Conservation (phyloP, 305 asterid genomes). For the Nicotiana rustica region DNA sequence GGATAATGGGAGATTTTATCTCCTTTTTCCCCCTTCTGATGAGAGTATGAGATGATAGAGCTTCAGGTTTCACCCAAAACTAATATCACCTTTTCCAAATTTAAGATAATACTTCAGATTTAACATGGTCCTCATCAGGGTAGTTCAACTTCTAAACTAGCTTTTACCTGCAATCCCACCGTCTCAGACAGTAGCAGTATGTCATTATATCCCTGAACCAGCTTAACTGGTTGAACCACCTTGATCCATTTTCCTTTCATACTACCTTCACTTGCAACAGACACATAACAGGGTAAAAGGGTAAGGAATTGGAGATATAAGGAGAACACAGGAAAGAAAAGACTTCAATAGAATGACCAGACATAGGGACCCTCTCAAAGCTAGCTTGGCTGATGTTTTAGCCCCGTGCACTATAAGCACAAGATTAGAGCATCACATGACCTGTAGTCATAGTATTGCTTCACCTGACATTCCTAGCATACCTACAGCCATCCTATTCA, state of each 20-base stretch:
- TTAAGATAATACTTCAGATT: slow-evolving; percentile 36
- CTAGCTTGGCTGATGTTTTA: slow-evolving; percentile 9
- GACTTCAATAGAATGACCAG: not conserved
- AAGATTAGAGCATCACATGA: not conserved
- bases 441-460: not conserved
- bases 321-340: not conserved
- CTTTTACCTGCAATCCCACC: slow-evolving; percentile 87
- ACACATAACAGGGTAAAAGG: slow-evolving; percentile 37
- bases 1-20: not conserved
- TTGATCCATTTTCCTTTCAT: slow-evolving; percentile 81
- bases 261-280: slow-evolving; percentile 60
- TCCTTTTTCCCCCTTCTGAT: slow-evolving; percentile 24
- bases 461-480: not conserved
- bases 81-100: not conserved
- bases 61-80: slow-evolving; percentile 7
- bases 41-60: slow-evolving; percentile 15
- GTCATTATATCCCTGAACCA: slow-evolving; percentile 79
- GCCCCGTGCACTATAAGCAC: not conserved
- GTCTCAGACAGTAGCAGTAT: slow-evolving; percentile 76
- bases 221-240: slow-evolving; percentile 75
- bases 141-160: slow-evolving; percentile 34
- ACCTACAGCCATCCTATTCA: not conserved
- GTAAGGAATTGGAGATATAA: not conserved
- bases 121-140: slow-evolving; percentile 34
- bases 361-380: not conserved